A percentile compares a stretch with the other conserved stretches of the same genome.
These are phyloP conservation scores for Marchantia paleacea DNA, from an alignment of 225 moss, liverwort and hornwort genomes.

Conservation along the genomic window DNA sequence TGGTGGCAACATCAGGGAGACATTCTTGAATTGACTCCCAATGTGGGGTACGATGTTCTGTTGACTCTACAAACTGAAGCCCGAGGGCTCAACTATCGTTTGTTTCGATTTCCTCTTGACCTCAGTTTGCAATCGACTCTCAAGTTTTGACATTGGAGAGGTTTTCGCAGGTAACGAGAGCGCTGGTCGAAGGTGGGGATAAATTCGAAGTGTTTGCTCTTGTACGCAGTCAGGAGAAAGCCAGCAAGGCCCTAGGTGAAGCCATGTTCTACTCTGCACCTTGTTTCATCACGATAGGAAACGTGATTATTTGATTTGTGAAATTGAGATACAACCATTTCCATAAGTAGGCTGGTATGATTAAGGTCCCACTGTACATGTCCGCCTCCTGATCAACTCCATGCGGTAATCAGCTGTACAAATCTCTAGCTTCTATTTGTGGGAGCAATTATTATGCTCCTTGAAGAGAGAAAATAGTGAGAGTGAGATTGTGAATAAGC, in stretches of 20 bases:
- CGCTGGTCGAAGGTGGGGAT: slow-evolving; percentile 59
- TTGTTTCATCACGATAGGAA: not conserved
- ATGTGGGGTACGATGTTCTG: not conserved
- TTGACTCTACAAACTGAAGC: not conserved
- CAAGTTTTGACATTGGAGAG: not conserved
- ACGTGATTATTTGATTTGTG: no score
- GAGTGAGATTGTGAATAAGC: no score
- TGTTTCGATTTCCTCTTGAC: not conserved
- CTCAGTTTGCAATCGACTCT: not conserved
- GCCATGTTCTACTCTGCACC: slow-evolving; percentile 1
- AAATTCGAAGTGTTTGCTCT: slow-evolving; percentile 65
- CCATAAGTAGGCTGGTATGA: no score
- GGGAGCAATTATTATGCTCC: no score
- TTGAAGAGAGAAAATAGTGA: no score
- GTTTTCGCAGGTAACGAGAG: slow-evolving; percentile 63
- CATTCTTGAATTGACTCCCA: not conserved
- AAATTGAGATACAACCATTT: no score
- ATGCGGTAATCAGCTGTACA: no score
- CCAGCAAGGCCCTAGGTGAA: slow-evolving; percentile 76
- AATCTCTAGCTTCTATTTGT: no score
- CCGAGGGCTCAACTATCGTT: not conserved
- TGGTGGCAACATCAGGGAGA: not conserved
- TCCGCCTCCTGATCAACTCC: no score
- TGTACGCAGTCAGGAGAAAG: slow-evolving; percentile 68
- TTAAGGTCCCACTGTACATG: no score